phyloP scores from a whole-genome alignment of 345 rosid species.

The Passiflora organensis region DNA sequence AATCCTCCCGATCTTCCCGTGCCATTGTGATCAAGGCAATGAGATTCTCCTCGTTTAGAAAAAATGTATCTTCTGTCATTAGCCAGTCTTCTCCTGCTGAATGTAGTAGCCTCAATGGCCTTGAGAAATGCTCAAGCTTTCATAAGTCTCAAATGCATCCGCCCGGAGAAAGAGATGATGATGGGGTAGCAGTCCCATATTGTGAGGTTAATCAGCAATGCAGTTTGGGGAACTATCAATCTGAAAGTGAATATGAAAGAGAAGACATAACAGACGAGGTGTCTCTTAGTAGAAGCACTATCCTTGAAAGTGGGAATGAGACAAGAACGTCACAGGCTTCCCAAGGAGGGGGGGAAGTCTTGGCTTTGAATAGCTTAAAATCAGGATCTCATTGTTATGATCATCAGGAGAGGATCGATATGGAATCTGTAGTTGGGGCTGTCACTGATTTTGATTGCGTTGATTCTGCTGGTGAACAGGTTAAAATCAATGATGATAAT shows the following conservation, averaged over 20 bases:
- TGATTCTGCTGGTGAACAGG: slow-evolving; percentile 17
- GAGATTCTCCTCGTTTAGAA: slow-evolving; percentile 34
- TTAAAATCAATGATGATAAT: slow-evolving; percentile 7
- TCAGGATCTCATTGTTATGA: slow-evolving; percentile 14
- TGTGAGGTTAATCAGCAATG: slow-evolving; percentile 38
- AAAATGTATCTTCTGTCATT: slow-evolving; percentile 22
- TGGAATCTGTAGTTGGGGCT: slow-evolving; percentile 25
- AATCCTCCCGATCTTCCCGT: slow-evolving; percentile 18
- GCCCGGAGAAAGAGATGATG: slow-evolving; percentile 32
- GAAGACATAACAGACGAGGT: slow-evolving; percentile 28
- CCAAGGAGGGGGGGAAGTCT: slow-evolving; percentile 27
- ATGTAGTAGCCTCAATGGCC: slow-evolving; percentile 22
- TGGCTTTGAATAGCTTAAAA: slow-evolving; percentile 26
- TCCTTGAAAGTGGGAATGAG: slow-evolving; percentile 11
- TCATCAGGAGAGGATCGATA: slow-evolving; percentile 11
- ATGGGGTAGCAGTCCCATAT: slow-evolving; percentile 29
- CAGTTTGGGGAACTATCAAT: slow-evolving; percentile 29
- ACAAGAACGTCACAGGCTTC: slow-evolving; percentile 27
- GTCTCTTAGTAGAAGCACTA: slow-evolving; percentile 24
- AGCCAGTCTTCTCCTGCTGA: slow-evolving; percentile 26
- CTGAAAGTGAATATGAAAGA: slow-evolving; percentile 26
- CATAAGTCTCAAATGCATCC: slow-evolving; percentile 31
- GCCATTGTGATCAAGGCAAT: slow-evolving; percentile 26
- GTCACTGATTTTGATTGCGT: slow-evolving; percentile 21
- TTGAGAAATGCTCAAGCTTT: slow-evolving; percentile 23